Evolutionary conservation across 805 yeast species (phyloP).

Genomic region (Saccharomycopsis microspora): DNA sequence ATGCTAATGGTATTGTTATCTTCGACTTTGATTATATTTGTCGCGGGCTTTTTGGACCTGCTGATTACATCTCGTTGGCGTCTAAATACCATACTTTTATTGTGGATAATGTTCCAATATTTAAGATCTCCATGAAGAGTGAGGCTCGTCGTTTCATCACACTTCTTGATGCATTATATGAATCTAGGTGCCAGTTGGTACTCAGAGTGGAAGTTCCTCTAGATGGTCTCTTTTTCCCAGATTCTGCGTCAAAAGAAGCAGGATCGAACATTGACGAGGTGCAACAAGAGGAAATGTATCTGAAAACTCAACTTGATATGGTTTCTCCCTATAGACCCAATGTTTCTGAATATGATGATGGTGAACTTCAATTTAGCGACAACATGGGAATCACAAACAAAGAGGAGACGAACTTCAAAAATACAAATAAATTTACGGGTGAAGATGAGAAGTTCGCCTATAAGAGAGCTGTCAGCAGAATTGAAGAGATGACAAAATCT

Average conservation of each 20-base stretch:
- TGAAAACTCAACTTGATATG: slow-evolving; percentile 49
- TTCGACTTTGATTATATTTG: slow-evolving; percentile 46
- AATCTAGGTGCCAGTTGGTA: slow-evolving; percentile 49
- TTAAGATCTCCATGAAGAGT: slow-evolving; percentile 45
- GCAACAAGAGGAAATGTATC: slow-evolving; percentile 60
- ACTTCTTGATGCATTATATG: slow-evolving; percentile 57
- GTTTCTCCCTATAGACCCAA: slow-evolving; percentile 62
- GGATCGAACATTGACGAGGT: slow-evolving; percentile 29
- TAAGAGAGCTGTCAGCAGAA: slow-evolving; percentile 57
- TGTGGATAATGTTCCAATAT: slow-evolving; percentile 48
- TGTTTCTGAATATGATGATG: slow-evolving; percentile 48
- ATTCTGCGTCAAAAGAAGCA: slow-evolving; percentile 18
- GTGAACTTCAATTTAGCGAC: slow-evolving; percentile 23
- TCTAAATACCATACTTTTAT: slow-evolving; percentile 46
- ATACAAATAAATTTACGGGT: slow-evolving; percentile 52
- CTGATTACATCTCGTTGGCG: slow-evolving; percentile 61
- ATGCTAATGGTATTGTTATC: slow-evolving; percentile 30
- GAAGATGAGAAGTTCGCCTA: slow-evolving; percentile 71
- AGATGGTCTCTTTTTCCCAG: slow-evolving; percentile 56
- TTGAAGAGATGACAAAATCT: slow-evolving; percentile 47
- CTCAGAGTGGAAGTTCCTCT: slow-evolving; percentile 38
- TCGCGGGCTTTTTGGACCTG: slow-evolving; percentile 45
- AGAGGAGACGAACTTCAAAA: slow-evolving; percentile 29
- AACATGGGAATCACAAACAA: slow-evolving; percentile 18
- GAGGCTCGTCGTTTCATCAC: slow-evolving; percentile 63